Conservation (phyloP, 2,329 filamentous ascomycete species). For the Karstenula rhodostoma region DNA sequence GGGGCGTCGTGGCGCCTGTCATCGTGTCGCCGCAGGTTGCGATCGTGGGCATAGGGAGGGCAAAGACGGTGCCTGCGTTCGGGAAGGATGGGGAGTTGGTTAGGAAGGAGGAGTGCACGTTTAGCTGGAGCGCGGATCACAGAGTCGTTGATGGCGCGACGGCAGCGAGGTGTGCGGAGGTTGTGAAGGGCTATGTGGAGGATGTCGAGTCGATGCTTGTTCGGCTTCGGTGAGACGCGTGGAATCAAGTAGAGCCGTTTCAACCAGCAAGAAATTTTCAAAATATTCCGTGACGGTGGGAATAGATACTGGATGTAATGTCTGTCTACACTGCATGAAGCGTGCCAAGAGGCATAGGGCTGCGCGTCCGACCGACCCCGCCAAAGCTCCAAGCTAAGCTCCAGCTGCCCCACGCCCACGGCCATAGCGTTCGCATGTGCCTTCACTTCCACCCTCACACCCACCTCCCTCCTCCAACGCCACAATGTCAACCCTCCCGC, state of each 20-base stretch:
- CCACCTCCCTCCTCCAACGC: neutral
- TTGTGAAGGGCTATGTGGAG: conserved; percentile 80
- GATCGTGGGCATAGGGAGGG: conserved; percentile 86
- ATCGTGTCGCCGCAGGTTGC: conserved; percentile 91
- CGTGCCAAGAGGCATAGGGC: conserved; percentile 4
- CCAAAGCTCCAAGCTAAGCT: conserved; percentile 8
- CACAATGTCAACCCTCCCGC: conserved; percentile 25
- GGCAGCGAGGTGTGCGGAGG: conserved; percentile 87
- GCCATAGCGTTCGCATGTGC: neutral
- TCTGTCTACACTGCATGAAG: neutral
- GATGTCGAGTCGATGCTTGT: conserved; percentile 87
- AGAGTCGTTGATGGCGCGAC: conserved; percentile 93
- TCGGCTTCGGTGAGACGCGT: conserved; percentile 68
- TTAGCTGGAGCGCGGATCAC: conserved; percentile 97
- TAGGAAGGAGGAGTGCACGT: conserved; percentile 81
- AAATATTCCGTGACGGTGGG: neutral
- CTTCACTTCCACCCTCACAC: neutral
- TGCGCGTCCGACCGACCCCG: neutral
- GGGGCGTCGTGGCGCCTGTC: conserved; percentile 89
- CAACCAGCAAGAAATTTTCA: neutral
- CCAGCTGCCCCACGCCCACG: conserved; percentile 1
- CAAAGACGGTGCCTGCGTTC: conserved; percentile 84
- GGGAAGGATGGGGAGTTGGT: conserved; percentile 64
- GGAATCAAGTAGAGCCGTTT: too few relatives aligned
- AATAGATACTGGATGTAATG: neutral